phyloP scores from a whole-genome alignment of 805 yeast species.

The Schwanniomyces vanrijiae region DNA sequence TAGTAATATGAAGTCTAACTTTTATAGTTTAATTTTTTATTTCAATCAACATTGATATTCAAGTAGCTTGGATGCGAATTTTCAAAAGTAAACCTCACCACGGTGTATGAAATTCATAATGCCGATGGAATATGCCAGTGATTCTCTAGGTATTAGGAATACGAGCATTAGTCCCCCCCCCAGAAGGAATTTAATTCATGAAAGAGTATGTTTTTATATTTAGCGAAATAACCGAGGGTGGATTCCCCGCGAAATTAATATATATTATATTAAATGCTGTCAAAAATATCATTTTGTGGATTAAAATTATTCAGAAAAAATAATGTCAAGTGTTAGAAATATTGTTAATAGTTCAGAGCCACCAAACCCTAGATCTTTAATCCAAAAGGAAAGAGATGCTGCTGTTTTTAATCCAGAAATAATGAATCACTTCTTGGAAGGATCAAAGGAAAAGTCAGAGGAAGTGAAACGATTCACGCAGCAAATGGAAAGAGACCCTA shows the following conservation, averaged over 20 bases:
- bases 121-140: no score
- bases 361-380: conserved; percentile 21
- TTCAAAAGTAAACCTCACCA: no score
- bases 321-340: conserved; percentile 9
- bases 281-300: neutral
- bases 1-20: no score
- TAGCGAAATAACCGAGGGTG: neutral
- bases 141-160: no score
- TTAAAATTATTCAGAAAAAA: neutral
- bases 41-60: no score
- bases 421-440: conserved; percentile 27
- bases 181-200: no score
- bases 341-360: conserved; percentile 17
- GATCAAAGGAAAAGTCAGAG: conserved; percentile 20
- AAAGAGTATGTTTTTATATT: no score
- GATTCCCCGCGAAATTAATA: conserved; percentile 1
- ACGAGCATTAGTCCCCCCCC: no score
- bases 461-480: conserved; percentile 26
- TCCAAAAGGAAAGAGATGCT: conserved; percentile 18
- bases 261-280: neutral
- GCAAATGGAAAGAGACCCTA: conserved; percentile 34
- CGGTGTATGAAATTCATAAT: no score
- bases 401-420: conserved; percentile 17
- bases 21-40: no score
- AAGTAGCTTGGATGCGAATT: no score